Evolutionary conservation across 495 filamentous ascomycete species (phyloP), one percentile per base, ranked within the genome.

Genomic region (Aspergillus wentii): DNA sequence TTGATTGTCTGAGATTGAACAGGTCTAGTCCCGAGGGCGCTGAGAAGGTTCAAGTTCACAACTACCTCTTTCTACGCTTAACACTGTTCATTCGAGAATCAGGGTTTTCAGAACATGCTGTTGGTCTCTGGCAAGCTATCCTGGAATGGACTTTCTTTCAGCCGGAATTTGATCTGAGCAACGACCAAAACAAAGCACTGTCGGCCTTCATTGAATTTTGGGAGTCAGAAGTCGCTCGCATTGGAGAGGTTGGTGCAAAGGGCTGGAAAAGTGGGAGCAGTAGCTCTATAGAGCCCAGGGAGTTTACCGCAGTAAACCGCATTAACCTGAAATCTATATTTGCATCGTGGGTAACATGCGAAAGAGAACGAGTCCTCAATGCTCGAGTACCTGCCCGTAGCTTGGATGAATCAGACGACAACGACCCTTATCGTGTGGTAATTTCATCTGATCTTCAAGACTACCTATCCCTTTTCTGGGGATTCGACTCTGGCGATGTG

Each of bases 41-140:
- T 5, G 44, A 57, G 22, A 59, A 59, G 23, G 45, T 52, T 15
- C 57, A 65, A 11, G 70, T 84, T 38, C 74, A 82, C 16, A 56
- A 84, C 3, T 87, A 95, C 54, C 58, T 92, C 2, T 74, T 96
- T 21, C 63, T 94, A 9, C 76, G 89, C 27, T 35, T 81, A 32
- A 88, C 87, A 0, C 56, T 79, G 4, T 82, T 91, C 48, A 72
- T 92, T 36, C 68, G 74, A 15, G 87, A 96, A 56, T 69, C 87
- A 20, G 92, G 92, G 1, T 92, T 82, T 52, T 51, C 66, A n/a
- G 92, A 97, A 53, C 64, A 82, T 25, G 80, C 85, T 3, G 66
- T 84, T 1, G 88, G 82, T 13, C 68, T 84, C 8, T 95, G 94
- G 87, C 92, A 98, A 55, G 83, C 76, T 7, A 48, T 84, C 5